Base-by-base conservation (phyloP, 441 rosid species). In the Sinapis alba region DNA sequence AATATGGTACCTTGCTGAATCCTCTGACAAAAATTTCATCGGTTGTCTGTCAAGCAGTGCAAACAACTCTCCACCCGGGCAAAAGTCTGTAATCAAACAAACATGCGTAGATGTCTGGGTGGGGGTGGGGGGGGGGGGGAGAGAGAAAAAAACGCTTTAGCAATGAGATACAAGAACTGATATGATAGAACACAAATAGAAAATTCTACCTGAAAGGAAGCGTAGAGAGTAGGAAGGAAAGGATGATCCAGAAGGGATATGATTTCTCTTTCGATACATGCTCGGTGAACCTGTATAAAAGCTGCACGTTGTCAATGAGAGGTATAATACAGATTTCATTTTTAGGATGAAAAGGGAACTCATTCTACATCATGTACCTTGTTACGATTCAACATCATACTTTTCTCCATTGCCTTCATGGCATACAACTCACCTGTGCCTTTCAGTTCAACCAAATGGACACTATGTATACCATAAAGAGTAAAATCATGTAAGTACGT, bases 321-420 rank as follows among this genome's bases (percentile, higher is more conserved):
- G 58, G 62, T 58, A 68, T 64, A 56, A 73, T 43, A 72, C 1
- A 72, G 6, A 62, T 41, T 43, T 72, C 30, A 36, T 21, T 6
- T 54, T 32, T 26, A 18, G 36, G 72, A 21, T 32, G 11, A 3
- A 63, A 20, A 36, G 77, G 65, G 43, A 64, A 36, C 20, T 54
- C 65, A 57, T 54, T 65, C 24, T 73, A 77, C 69, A 61, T 61
- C 36, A 61, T 62, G 54, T 76, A 92, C 98, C 98, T 95, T 95
- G 79, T 93, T 93, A 64, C 97, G 97, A 82, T 86, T 91, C 81
- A 95, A 74, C 99, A 95, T 91, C 80, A 85, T 73, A 45, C 89
- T 81, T 84, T 93, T 95, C 73, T 95, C 99, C 99, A 95, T 95
- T 80, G 99, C 98, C 86, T 93, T 95, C 98, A 93, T 91, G 53